Evolutionary conservation across 495 filamentous ascomycete species (phyloP), one percentile per base, ranked within the genome.

Genomic region (Saxophila tyrrhenica): DNA sequence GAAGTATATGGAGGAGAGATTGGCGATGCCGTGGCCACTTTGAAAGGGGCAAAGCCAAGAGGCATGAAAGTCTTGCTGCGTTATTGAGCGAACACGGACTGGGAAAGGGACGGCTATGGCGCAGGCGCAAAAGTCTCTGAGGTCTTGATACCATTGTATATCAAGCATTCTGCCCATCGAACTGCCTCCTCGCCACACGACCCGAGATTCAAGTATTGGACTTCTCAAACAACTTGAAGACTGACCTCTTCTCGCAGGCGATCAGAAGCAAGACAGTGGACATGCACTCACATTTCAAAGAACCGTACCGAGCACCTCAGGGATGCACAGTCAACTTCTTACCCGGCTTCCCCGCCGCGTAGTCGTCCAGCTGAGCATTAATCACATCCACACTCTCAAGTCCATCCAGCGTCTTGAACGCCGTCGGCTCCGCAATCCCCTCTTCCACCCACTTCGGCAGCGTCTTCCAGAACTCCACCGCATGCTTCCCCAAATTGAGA

Each of bases 1-100:
- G 56, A 91, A 85, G 64, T 67, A 87, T 50, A 94, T 97, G 87
- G 85, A 92, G 64, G 86, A 91, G 62, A 74, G 80, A 55, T 69
- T 96, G 46, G 73, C 81, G 35, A 72, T 80, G 55, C 45, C 59
- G 11, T 62, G 24, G 21, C 57, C 57, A n/a, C 25, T 22, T n/a
- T 54, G 42, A 48, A 17, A 8, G 7, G 39, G 17, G 3, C 43
- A 21, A 17, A 3, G 32, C 19, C 7, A 9, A n/a, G 29, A 13
- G 7, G 29, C 29, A 35, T 35, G 29, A 13, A 13, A 35, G 29
- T 35, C 29, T 13, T 35, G 7, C 5, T 35, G 29, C n/a, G n/a
- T n/a, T n/a, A n/a, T n/a, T n/a, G n/a, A n/a, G n/a, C n/a, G n/a
- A n/a, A n/a, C n/a, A n/a, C n/a, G n/a, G n/a, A n/a, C n/a, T n/a